Conservation (phyloP, 805 yeast species). For the Isabelozyma gotoi region DNA sequence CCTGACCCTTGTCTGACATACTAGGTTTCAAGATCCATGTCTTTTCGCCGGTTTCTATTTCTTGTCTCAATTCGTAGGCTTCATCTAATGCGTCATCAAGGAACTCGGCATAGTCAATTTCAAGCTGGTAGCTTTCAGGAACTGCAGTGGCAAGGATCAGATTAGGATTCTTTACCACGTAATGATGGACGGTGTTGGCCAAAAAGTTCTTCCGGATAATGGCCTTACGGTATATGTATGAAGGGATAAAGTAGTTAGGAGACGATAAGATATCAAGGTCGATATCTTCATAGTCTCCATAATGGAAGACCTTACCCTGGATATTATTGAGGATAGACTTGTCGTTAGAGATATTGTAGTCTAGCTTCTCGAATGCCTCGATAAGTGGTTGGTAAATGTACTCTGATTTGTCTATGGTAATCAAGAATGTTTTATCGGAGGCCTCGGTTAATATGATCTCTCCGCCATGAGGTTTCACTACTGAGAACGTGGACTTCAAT, state of each 20-base stretch:
- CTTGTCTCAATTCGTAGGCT: constrained; percentile 82
- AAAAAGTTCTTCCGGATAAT: constrained; percentile 87
- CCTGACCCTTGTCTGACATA: constrained; percentile 97
- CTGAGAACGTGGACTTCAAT: constrained; percentile 67
- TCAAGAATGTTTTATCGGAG: constrained; percentile 20
- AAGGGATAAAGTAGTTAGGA: constrained; percentile 61
- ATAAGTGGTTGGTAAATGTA: constrained; percentile 46
- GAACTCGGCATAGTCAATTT: constrained; percentile 94
- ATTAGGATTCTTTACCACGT: constrained; percentile 69
- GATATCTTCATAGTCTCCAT: constrained; percentile 86
- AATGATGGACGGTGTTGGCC: constrained; percentile 79
- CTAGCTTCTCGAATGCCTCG: constrained; percentile 28
- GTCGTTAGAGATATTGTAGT: constrained; percentile 24
- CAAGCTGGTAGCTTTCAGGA: constrained; percentile 77
- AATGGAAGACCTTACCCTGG: constrained; percentile 57
- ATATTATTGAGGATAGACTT: constrained; percentile 14
- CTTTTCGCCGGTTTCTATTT: constrained; percentile 57
- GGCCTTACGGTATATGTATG: constrained; percentile 87
- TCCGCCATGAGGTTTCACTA: constrained; percentile 51
- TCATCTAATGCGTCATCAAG: constrained; percentile 93
- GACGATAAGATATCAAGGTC: constrained; percentile 65
- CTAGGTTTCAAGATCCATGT: constrained; percentile 94
- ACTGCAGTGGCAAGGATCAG: constrained; percentile 59
- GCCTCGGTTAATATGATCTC: constrained; percentile 48
- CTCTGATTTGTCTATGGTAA: constrained; percentile 35